phyloP scores from a whole-genome alignment of 352 stramenopile genomes.

The Halophytophthora batemanensis region DNA sequence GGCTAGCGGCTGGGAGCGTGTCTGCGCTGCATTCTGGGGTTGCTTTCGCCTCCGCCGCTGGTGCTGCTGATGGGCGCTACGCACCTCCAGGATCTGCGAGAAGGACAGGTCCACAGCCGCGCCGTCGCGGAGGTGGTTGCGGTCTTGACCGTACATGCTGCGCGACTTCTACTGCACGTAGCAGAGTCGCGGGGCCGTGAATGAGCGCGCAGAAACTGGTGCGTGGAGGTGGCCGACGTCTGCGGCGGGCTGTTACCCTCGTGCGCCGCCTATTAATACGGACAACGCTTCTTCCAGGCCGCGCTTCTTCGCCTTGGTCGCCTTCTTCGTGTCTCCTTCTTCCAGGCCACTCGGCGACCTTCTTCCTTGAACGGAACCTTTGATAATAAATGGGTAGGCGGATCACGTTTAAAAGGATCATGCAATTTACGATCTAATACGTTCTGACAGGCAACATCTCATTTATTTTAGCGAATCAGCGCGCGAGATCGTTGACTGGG shows the following conservation, averaged over 20 bases:
- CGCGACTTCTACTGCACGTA: slow-evolving; percentile 4
- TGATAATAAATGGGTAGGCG: too few relatives aligned
- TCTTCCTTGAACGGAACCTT: too few relatives aligned
- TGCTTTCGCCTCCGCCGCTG: slow-evolving; percentile 22
- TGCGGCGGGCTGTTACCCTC: neutral
- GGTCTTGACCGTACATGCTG: slow-evolving; percentile 41
- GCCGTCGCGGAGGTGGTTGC: slow-evolving; percentile 25
- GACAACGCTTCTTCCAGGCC: neutral
- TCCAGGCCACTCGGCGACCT: neutral
- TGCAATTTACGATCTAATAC: neutral
- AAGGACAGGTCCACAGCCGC: slow-evolving; percentile 67
- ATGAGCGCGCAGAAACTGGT: neutral
- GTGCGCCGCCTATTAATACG: neutral
- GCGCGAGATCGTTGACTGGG: neutral
- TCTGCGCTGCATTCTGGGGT: slow-evolving; percentile 6
- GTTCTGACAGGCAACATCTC: neutral
- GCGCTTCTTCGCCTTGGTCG: neutral
- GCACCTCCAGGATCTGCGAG: slow-evolving; percentile 75
- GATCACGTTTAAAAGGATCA: neutral
- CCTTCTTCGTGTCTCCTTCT: neutral
- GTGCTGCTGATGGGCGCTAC: slow-evolving; percentile 51
- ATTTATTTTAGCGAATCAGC: neutral
- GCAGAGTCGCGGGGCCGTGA: neutral
- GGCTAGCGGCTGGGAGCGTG: neutral
- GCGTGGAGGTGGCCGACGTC: neutral